phyloP scores from a whole-genome alignment of 176 grass and related monocot genomes.

The Oryza australiensis region DNA sequence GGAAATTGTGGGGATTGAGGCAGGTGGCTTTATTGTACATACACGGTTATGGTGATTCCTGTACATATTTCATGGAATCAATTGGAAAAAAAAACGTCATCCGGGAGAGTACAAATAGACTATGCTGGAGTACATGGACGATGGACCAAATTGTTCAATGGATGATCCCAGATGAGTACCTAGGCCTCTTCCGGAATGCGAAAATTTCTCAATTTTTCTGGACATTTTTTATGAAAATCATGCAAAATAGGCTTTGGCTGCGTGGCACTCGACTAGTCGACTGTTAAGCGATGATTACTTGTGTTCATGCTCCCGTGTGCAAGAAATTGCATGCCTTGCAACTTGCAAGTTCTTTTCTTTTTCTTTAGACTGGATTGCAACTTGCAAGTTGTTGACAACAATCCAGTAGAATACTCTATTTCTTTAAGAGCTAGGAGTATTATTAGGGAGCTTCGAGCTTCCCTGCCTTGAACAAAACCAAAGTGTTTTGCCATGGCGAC shows the following conservation, averaged over 20 bases:
- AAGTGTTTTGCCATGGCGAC: neutral
- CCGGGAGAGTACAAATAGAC: neutral
- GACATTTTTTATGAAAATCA: neutral
- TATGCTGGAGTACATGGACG: neutral
- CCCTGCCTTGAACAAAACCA: neutral
- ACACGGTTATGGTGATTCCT: neutral
- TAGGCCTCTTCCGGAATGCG: neutral
- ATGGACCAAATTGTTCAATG: neutral
- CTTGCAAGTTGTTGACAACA: neutral
- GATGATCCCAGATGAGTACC: neutral
- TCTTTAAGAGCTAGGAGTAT: too few species aligned
- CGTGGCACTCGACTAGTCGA: neutral
- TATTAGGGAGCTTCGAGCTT: too few species aligned
- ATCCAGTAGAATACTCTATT: neutral
- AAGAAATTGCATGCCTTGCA: neutral
- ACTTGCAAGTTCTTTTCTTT: neutral
- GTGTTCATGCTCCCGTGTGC: neutral
- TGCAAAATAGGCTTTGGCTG: neutral
- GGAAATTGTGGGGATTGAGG: neutral
- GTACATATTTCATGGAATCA: constrained; percentile 27
- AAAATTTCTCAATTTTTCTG: neutral
- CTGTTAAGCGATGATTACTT: neutral
- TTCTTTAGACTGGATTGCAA: neutral
- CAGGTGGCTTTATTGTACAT: constrained; percentile 3
- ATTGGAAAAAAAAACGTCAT: neutral